Base-by-base conservation (phyloP, 139 green algal species). In the Chlamydomonas eustigma region DNA sequence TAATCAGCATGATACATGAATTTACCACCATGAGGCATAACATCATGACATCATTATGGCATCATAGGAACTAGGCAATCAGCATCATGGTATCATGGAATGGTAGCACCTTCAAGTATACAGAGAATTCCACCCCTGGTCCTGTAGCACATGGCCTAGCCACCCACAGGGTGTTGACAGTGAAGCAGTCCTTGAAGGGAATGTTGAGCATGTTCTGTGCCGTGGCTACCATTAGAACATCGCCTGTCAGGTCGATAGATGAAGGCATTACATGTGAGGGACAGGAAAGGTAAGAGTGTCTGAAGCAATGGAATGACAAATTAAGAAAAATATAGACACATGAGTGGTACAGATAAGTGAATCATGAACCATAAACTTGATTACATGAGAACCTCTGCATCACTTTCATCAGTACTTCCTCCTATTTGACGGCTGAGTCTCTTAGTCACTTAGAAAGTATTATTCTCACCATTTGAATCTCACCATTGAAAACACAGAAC, bases 151-250 rank as follows among this genome's bases (percentile, higher is more conserved):
- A 3, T 64, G 74, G 73, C 79, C 73, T 78, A 22, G 78, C 51
- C 39, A 70, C n/a, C 80, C 80, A 85, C 1, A 69, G 2, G 1
- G 75, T 81, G 71, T 85, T 85, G 50, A 85, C 80, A 0, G 80
- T 85, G 80, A 85, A 85, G 71, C 75, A 85, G 5, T 85, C 80
- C 39, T 76, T 85, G 80, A 78, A 85, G 37, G 80, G 80, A 51
- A 85, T 85, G 75, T 85, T 79, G 70, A 85, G 76, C 80, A 85
- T 85, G 76, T 79, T 81, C 71, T 78, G 80, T 34, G 65, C 80
- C 0, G 71, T 81, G 32, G 71, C 64, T 32, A 80, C 44, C 44
- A 85, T 31, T 25, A 85, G 65, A 35, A 77, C 71, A 28, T 79
- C 80, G 28, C 74, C 73, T 69, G 73, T 52, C 36, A 25, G 6